Conservation (phyloP, 129 eudicot genomes). For the Centrapalus pauciflorus region DNA sequence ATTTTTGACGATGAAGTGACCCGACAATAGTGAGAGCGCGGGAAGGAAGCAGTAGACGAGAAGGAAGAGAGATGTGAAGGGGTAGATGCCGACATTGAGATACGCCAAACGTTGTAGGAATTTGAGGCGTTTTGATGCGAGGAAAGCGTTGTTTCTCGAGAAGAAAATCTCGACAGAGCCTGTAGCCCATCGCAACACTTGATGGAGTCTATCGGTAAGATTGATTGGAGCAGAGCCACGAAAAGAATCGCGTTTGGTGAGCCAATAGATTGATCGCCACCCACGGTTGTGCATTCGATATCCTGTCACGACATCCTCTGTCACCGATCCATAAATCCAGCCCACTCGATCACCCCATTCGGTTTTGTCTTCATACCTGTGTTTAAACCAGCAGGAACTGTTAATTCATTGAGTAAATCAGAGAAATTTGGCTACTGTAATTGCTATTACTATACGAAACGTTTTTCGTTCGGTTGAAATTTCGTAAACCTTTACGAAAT, state of each 20-base stretch:
- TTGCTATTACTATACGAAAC: no score
- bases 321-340: constrained; percentile 37
- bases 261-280: constrained; percentile 38
- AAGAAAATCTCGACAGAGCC: constrained; percentile 39
- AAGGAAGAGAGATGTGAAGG: constrained; percentile 33
- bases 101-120: constrained; percentile 34
- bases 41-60: constrained; percentile 36
- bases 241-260: constrained; percentile 36
- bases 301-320: constrained; percentile 39
- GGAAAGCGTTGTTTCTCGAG: constrained; percentile 31
- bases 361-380: constrained; percentile 39
- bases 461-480: no score
- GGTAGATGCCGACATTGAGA: constrained; percentile 35
- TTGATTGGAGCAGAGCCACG: constrained; percentile 41
- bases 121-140: constrained; percentile 22
- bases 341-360: constrained; percentile 45
- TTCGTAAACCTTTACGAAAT: no score
- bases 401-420: not conserved
- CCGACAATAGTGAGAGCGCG: constrained; percentile 31
- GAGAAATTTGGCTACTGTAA: no score
- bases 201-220: constrained; percentile 37
- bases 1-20: constrained; percentile 33
- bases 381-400: not conserved
- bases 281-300: constrained; percentile 45
- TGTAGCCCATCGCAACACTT: constrained; percentile 40